Percentiles rank a stretch among this genome's conserved stretches.
phyloP scores from a whole-genome alignment of 2,329 filamentous ascomycete species.

The Capronia coronata region DNA sequence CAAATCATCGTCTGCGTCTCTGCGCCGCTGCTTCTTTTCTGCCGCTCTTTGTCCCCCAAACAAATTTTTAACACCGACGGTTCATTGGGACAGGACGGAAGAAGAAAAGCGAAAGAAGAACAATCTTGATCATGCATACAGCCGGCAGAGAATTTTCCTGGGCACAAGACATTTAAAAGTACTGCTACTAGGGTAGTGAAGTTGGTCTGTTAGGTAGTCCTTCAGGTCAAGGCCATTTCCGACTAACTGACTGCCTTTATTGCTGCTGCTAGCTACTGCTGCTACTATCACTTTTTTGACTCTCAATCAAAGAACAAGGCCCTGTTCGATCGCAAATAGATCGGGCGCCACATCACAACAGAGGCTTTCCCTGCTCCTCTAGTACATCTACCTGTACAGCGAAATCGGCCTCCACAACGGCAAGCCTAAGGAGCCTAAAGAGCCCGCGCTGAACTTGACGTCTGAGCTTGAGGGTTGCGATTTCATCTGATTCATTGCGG shows the following conservation, averaged over 20 bases:
- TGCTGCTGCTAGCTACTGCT: too few species aligned
- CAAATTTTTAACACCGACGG: slow-evolving; percentile 10
- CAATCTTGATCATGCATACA: slow-evolving; percentile 1
- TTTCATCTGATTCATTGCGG: slow-evolving; percentile 3
- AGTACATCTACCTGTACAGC: too few species aligned
- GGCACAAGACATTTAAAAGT: not conserved
- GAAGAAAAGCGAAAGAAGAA: slow-evolving; percentile 9
- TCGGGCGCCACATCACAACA: too few species aligned
- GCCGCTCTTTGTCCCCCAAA: slow-evolving; percentile 11
- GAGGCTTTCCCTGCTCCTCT: too few species aligned
- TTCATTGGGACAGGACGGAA: not conserved
- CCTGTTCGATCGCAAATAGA: too few species aligned
- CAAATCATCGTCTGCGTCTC: not conserved
- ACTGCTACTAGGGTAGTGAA: too few species aligned
- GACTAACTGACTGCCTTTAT: too few species aligned
- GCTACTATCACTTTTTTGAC: too few species aligned
- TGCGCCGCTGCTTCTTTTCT: slow-evolving; percentile 2
- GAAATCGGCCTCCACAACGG: too few species aligned
- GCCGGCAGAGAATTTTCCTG: slow-evolving; percentile 9
- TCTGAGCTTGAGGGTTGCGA: slow-evolving; percentile 3
- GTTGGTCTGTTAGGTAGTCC: not conserved
- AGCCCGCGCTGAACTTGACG: slow-evolving; percentile 3
- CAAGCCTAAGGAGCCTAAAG: too few species aligned
- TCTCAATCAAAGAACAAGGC: too few species aligned
- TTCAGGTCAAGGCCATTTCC: not conserved